These are phyloP conservation scores for Houttuynia cordata DNA, from an alignment of 164 flowering plant genomes.

Conservation along the genomic window DNA sequence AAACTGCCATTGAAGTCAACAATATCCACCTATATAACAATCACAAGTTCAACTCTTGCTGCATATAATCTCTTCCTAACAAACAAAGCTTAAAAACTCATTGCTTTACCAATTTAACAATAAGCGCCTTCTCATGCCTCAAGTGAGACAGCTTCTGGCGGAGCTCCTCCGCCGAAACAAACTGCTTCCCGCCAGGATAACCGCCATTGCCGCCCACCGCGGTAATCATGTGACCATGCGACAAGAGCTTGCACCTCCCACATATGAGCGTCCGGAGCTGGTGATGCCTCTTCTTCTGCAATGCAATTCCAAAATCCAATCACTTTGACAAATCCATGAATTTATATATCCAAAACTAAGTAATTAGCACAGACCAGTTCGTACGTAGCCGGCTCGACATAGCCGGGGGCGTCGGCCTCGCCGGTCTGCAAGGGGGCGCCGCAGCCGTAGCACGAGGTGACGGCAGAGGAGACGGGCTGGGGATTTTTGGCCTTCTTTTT, in stretches of 20 bases:
- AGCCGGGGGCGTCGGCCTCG: constrained; percentile 82
- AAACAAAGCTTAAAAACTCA: background rate
- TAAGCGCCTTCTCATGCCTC: constrained; percentile 67
- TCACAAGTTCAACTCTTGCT: background rate
- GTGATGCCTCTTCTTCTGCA: constrained; percentile 90
- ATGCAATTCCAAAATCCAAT: background rate
- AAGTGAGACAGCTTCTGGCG: constrained; percentile 76
- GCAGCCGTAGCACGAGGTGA: constrained; percentile 70
- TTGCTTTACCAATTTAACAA: constrained; percentile 65
- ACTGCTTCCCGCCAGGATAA: constrained; percentile 89
- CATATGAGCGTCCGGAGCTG: constrained; percentile 82
- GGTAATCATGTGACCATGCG: constrained; percentile 97
- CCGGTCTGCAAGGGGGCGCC: constrained; percentile 88
- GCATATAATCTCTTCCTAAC: background rate
- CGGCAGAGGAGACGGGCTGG: background rate
- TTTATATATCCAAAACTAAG: background rate
- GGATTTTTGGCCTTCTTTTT: constrained; percentile 24
- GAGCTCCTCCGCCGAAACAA: constrained; percentile 79
- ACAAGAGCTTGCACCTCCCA: constrained; percentile 74
- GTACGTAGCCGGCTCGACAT: constrained; percentile 56
- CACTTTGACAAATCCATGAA: background rate
- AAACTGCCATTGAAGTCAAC: constrained; percentile 99
- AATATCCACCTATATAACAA: constrained; percentile 66
- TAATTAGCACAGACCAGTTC: constrained; percentile 33
- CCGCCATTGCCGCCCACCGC: constrained; percentile 99